Conservation (phyloP, 805 yeast species). For the Geotrichum ghanense region DNA sequence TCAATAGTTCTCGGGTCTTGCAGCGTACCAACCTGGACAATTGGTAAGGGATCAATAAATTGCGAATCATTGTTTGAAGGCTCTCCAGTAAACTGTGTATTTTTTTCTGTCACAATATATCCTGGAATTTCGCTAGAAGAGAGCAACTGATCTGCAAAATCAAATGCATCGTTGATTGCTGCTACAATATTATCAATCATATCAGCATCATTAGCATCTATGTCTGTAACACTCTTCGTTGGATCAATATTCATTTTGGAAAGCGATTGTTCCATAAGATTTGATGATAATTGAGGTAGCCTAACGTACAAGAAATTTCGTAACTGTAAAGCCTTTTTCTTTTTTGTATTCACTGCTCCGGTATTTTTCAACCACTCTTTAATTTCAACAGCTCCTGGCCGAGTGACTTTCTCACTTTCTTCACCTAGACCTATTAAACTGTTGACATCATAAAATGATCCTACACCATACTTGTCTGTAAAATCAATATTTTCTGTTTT, state of each 20-base stretch:
- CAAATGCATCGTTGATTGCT: conserved; percentile 32
- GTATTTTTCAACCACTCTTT: background rate
- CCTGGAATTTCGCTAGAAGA: conserved; percentile 35
- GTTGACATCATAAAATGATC: conserved; percentile 44
- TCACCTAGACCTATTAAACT: conserved; percentile 6
- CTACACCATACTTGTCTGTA: conserved; percentile 45
- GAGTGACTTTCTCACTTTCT: background rate
- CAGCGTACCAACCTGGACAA: conserved; percentile 8
- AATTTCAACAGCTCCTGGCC: background rate
- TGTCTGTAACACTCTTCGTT: conserved; percentile 24
- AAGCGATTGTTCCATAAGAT: conserved; percentile 54
- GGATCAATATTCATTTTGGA: conserved; percentile 37
- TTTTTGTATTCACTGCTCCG: conserved; percentile 1
- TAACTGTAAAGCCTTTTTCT: conserved; percentile 33
- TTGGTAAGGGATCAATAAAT: conserved; percentile 7
- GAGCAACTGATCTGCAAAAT: conserved; percentile 29
- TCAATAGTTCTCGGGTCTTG: conserved; percentile 27
- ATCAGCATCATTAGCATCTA: conserved; percentile 1
- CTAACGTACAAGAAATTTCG: conserved; percentile 60
- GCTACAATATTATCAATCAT: conserved; percentile 17
- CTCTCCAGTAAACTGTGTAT: conserved; percentile 38
- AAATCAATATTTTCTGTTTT: conserved; percentile 25
- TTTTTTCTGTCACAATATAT: conserved; percentile 45
- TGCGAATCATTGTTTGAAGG: conserved; percentile 16
- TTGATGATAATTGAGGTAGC: conserved; percentile 68